These are phyloP conservation scores for Plasmodium falciparum DNA, from an alignment of 169 alveolate species.

Conservation along the genomic window DNA sequence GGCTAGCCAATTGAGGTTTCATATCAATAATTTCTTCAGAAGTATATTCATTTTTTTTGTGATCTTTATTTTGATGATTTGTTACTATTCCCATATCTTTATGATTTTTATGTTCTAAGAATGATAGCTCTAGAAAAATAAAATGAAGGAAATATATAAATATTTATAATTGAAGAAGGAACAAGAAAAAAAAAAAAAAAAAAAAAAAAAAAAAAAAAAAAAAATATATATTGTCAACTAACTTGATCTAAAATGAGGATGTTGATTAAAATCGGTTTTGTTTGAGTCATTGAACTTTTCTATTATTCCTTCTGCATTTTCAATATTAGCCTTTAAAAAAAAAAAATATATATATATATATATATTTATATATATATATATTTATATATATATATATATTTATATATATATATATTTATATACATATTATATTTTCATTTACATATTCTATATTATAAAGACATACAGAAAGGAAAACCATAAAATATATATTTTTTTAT, in stretches of 20 bases:
- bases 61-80: not conserved
- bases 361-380: not conserved
- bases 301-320: slow-evolving; percentile 1
- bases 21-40: not conserved
- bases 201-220: slow-evolving; percentile 8
- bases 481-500: no score
- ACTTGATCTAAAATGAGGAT: slow-evolving; percentile 55
- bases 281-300: not conserved
- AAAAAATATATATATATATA: not conserved
- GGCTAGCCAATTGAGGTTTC: slow-evolving; percentile 6
- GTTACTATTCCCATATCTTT: not conserved
- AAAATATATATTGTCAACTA: not conserved
- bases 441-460: not conserved
- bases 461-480: no score
- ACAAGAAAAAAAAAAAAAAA: not conserved
- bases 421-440: not conserved
- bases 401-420: not conserved
- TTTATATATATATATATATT: not conserved
- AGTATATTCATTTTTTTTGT: not conserved
- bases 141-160: not conserved
- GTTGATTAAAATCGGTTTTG: not conserved
- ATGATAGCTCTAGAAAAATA: slow-evolving; percentile 30
- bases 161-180: not conserved
- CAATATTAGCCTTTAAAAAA: not conserved
- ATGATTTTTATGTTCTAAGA: slow-evolving; percentile 8